A percentile compares a stretch with the other conserved stretches of the same genome.
Evolutionary conservation across 2,329 filamentous ascomycete genomes (phyloP).

Genomic region (Colletotrichum sp.): DNA sequence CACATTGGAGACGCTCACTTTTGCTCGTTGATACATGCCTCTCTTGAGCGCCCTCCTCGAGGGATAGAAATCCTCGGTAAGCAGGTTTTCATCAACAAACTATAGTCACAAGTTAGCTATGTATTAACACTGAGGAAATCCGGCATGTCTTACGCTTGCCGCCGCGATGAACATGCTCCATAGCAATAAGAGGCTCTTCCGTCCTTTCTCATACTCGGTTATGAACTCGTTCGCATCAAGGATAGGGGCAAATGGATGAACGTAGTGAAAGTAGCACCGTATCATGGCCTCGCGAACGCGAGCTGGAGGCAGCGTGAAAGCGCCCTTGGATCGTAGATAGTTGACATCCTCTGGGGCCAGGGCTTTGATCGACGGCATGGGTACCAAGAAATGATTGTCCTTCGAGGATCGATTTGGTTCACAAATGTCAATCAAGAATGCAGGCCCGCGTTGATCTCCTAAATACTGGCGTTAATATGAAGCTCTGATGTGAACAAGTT

Average conservation of each 20-base stretch:
- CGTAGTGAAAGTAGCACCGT: constrained; percentile 27
- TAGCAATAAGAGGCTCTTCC: constrained; percentile 23
- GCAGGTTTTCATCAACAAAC: background rate
- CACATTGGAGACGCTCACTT: constrained; percentile 21
- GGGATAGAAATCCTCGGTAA: constrained; percentile 16
- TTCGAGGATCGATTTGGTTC: constrained; percentile 5
- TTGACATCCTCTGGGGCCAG: constrained; percentile 8
- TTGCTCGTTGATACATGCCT: constrained; percentile 39
- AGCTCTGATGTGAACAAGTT: background rate
- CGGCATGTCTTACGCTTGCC: constrained; percentile 29
- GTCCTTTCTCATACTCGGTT: constrained; percentile 1
- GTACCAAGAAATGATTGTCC: constrained; percentile 10
- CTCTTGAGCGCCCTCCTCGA: constrained; percentile 39
- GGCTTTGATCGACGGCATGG: constrained; percentile 9
- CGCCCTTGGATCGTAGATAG: constrained; percentile 19
- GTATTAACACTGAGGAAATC: accelerated
- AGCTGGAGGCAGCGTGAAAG: constrained; percentile 19
- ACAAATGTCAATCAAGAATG: constrained; percentile 8
- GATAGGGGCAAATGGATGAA: constrained; percentile 28
- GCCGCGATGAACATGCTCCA: constrained; percentile 36
- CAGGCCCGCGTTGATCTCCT: constrained; percentile 6
- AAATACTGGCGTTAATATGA: background rate
- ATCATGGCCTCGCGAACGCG: constrained; percentile 22
- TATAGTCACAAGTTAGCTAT: background rate
- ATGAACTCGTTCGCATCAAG: constrained; percentile 25